Conservation (phyloP, 2,329 filamentous ascomycete genomes). For the Mollisia scopiformis region DNA sequence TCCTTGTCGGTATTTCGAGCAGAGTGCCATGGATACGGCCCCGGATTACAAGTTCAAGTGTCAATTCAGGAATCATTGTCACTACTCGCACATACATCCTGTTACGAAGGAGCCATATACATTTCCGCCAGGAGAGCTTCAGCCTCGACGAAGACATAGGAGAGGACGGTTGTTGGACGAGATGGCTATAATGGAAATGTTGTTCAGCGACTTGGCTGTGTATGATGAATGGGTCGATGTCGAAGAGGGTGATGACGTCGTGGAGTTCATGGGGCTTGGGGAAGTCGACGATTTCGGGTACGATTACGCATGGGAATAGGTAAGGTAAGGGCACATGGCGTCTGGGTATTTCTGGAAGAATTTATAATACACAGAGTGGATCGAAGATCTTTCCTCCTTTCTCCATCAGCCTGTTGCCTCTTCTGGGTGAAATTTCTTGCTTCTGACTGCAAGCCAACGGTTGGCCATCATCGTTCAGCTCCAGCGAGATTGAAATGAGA, state of each 20-base stretch:
- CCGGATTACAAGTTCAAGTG: constrained; percentile 9
- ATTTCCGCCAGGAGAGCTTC: constrained; percentile 5
- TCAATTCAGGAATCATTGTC: constrained; percentile 8
- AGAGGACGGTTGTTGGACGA: background rate
- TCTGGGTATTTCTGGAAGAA: background rate
- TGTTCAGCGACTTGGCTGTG: background rate
- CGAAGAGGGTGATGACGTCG: background rate
- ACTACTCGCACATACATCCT: constrained; percentile 8
- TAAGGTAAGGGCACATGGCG: background rate
- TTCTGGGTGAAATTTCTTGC: no score
- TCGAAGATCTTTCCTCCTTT: no score
- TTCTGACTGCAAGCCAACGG: no score
- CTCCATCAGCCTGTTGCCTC: no score
- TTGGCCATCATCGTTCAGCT: no score
- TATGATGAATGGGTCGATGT: background rate
- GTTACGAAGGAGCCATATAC: constrained; percentile 11
- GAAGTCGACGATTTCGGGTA: constrained; percentile 4
- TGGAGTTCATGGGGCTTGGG: background rate
- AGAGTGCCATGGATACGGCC: background rate
- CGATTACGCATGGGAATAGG: constrained; percentile 1
- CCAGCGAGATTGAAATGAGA: no score
- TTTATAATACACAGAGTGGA: no score
- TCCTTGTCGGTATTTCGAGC: constrained; percentile 9
- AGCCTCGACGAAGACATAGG: background rate
- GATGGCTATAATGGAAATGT: constrained; percentile 3